These are phyloP conservation scores for Backusella circina DNA, from an alignment of 192 early-diverging fungal species.

Conservation along the genomic window DNA sequence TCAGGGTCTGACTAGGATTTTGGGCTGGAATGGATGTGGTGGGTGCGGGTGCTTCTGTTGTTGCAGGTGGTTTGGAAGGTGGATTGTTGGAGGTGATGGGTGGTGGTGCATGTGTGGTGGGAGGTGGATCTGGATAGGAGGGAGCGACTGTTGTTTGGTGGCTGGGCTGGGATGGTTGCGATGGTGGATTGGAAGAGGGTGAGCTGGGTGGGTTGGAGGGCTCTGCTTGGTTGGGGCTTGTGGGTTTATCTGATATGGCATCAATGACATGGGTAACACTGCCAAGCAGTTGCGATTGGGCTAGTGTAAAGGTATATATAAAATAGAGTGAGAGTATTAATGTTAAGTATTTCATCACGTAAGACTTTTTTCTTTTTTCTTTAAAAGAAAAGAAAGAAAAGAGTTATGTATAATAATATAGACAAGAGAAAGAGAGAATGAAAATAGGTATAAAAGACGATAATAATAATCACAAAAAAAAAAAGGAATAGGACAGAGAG, in stretches of 20 bases:
- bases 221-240: background rate
- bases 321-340: background rate
- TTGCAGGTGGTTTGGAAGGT: background rate
- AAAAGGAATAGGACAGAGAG: background rate
- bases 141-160: slow-evolving; percentile 2
- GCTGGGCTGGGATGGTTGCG: background rate
- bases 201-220: background rate
- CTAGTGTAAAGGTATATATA: background rate
- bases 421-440: background rate
- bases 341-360: background rate
- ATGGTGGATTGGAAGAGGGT: background rate
- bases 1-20: background rate
- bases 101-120: background rate
- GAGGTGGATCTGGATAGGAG: background rate
- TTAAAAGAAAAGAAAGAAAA: background rate
- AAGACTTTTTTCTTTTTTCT: too few relatives aligned
- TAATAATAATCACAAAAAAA: background rate
- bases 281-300: background rate
- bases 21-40: background rate
- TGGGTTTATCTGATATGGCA: background rate
- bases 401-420: background rate
- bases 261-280: background rate
- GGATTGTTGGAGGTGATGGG: background rate
- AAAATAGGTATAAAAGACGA: background rate
- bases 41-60: background rate